Base-by-base conservation (phyloP, 768 basidiomycete species). In the Bullera alba region DNA sequence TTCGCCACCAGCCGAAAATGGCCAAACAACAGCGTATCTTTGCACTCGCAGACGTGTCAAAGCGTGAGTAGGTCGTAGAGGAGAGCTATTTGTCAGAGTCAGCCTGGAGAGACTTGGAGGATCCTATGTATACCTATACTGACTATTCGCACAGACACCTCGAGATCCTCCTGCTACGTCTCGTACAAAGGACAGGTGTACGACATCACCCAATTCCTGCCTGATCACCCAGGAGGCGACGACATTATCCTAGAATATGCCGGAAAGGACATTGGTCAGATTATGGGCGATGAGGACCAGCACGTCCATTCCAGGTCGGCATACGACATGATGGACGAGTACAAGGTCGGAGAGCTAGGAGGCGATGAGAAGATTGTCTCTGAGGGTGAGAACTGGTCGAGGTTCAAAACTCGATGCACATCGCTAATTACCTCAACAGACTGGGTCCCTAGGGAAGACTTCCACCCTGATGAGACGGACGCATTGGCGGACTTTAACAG, bases 141-240 rank as follows among this genome's bases (percentile, higher is more conserved):
- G 30, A 43, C n/a, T 42, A 35, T 44, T 15, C 10, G 16, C 45
- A 43, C 39, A 69, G 67, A 92, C 76, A 77, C 74, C 41, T 76
- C 78, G 4, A 46, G 76, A 1, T 58, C 73, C 1, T 86, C 81
- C 58, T 90, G 87, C 70, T 96, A 89, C 87, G 76, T 97, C 43
- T 78, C 85, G 2, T 82, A 81, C 69, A 77, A 77, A 51, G 84
- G 84, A 64, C 86, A 83, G 65, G 87, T 99, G 21, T 97, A 92
- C 77, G 83, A 99, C 67, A 82, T 97, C 46, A 84, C 92, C 2
- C 34, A 51, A 3, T 96, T 97, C 74, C 74, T 92, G 2, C 64
- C 79, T 46, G 91, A 93, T 76, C 91, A 95, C 69, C 90, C 92
- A 10, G 93, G 93, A 57, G 91, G 92, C 2, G 93, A 97, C 71